phyloP scores from a whole-genome alignment of 1,139 yeast genomes.

The Geotrichum candidum region DNA sequence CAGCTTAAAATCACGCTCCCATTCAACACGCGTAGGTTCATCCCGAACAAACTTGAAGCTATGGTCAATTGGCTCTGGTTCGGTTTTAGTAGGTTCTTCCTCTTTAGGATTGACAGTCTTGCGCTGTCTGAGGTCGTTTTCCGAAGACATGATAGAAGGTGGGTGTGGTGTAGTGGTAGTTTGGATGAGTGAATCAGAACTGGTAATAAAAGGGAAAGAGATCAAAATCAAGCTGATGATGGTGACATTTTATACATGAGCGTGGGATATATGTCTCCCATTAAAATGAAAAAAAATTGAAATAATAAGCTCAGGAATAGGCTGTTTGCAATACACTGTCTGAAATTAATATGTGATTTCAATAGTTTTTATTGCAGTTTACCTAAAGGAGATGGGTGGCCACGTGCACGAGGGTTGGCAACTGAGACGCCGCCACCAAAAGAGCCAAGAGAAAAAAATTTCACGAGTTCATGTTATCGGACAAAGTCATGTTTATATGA shows the following conservation, averaged over 20 bases:
- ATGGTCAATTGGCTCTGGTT: neutral
- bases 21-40: conserved; percentile 13
- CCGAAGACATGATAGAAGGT: neutral
- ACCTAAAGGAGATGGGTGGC: neutral
- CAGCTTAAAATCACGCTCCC: conserved; percentile 21
- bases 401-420: too few species aligned
- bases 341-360: neutral
- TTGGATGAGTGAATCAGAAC: too few species aligned
- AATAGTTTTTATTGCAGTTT: neutral
- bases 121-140: conserved; percentile 2
- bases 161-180: neutral
- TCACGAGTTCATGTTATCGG: too few species aligned
- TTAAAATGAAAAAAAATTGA: too few species aligned
- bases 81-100: neutral
- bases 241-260: neutral
- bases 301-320: neutral
- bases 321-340: neutral
- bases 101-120: neutral
- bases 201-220: neutral
- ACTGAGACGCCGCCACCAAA: too few species aligned
- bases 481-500: too few species aligned
- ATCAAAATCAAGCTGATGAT: neutral
- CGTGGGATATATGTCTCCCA: neutral
- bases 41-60: conserved; percentile 7
- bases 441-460: too few species aligned